phyloP scores from a whole-genome alignment of 2,329 filamentous ascomycete genomes.

The Alternaria longipes region DNA sequence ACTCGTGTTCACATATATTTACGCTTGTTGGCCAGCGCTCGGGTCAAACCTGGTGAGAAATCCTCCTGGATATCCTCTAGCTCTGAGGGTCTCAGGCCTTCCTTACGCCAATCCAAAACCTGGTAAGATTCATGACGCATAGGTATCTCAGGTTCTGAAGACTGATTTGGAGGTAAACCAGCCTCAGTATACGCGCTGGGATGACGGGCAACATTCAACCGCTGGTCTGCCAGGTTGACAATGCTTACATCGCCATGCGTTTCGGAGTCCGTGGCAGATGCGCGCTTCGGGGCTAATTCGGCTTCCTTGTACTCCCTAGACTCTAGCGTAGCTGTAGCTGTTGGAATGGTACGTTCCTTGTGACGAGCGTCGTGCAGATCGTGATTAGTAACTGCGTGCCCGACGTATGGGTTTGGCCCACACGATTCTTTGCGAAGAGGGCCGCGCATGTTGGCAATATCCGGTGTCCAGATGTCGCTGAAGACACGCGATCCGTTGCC shows the following conservation, averaged over 20 bases:
- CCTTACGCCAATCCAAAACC: conserved; percentile 8
- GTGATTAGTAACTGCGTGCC: neutral
- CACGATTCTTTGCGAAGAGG: neutral
- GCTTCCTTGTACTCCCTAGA: conserved; percentile 11
- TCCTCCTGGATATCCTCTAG: neutral
- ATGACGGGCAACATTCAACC: conserved; percentile 4
- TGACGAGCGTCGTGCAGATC: neutral
- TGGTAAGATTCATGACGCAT: neutral
- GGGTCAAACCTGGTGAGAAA: neutral
- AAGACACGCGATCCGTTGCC: conserved; percentile 3
- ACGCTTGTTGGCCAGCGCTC: neutral
- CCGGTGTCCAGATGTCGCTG: neutral
- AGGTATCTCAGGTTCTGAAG: neutral
- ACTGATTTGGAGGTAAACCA: neutral
- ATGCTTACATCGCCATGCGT: conserved; percentile 5
- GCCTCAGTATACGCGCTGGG: conserved; percentile 2
- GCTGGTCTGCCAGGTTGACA: conserved; percentile 7
- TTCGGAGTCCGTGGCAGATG: neutral
- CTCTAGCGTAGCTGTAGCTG: neutral
- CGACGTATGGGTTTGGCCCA: neutral
- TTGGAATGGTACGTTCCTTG: neutral
- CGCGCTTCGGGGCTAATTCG: conserved; percentile 3
- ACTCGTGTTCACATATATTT: neutral
- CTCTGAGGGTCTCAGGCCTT: neutral
- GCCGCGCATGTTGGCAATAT: neutral